Evolutionary conservation across 331 rosid species (phyloP).

Genomic region (Telfairia occidentalis): DNA sequence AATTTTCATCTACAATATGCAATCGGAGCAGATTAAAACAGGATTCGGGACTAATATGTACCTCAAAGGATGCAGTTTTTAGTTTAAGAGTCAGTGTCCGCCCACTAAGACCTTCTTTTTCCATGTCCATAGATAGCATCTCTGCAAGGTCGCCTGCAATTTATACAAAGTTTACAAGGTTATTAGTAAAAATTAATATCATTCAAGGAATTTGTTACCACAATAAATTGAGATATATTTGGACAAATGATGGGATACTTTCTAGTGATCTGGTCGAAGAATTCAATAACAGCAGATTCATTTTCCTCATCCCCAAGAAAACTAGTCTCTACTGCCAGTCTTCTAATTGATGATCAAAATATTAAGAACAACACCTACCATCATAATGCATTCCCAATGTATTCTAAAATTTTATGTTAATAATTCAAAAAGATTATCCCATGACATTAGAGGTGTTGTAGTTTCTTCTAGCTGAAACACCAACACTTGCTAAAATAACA

Average conservation of each 20-base stretch:
- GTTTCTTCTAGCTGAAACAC: background rate
- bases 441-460: background rate
- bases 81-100: slow-evolving; percentile 74
- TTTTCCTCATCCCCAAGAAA: background rate
- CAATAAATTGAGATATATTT: background rate
- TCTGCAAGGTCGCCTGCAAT: slow-evolving; percentile 76
- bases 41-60: slow-evolving; percentile 12
- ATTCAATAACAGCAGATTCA: background rate
- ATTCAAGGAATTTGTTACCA: background rate
- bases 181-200: background rate
- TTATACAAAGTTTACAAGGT: background rate
- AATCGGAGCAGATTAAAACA: slow-evolving; percentile 3
- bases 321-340: background rate
- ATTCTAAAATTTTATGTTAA: background rate
- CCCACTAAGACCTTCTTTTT: slow-evolving; percentile 65
- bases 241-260: background rate
- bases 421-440: background rate
- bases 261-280: background rate
- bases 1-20: background rate
- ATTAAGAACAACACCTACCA: background rate
- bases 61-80: slow-evolving; percentile 85
- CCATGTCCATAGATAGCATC: slow-evolving; percentile 66
- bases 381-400: background rate
- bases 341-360: slow-evolving; percentile 5
- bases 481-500: background rate